phyloP scores from a whole-genome alignment of 163 green algal species.

The Scenedesmus sp. region DNA sequence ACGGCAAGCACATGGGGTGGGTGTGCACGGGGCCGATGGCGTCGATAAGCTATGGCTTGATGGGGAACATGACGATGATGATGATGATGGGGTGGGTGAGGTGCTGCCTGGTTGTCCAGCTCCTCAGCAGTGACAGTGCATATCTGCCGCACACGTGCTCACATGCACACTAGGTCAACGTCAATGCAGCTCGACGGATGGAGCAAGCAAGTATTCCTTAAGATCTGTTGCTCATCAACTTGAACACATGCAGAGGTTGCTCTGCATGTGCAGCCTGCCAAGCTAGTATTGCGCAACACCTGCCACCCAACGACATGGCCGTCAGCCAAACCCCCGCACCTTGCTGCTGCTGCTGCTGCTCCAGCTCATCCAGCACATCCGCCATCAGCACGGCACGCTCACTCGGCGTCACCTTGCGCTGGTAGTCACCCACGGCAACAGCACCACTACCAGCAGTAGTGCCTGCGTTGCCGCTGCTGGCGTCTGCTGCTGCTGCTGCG shows the following conservation, averaged over 20 bases:
- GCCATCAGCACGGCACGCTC: slow-evolving; percentile 45
- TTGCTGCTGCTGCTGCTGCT: slow-evolving; percentile 14
- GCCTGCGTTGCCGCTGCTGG: neutral
- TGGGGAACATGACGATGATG: neutral
- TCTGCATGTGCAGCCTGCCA: neutral
- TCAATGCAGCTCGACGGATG: no score
- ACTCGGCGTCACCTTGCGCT: slow-evolving; percentile 74
- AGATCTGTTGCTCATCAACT: no score
- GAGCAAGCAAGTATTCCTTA: no score
- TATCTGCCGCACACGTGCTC: no score
- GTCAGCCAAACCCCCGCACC: neutral
- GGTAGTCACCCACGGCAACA: slow-evolving; percentile 49
- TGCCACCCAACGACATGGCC: no score
- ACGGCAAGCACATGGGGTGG: neutral
- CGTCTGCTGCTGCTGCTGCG: slow-evolving; percentile 17
- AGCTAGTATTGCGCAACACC: neutral
- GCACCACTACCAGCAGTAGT: slow-evolving; percentile 21
- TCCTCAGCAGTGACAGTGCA: no score
- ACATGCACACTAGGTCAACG: no score
- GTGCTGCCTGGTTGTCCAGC: no score
- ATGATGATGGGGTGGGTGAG: no score
- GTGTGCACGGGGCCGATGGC: neutral
- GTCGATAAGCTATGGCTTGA: neutral
- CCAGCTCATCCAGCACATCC: slow-evolving; percentile 40
- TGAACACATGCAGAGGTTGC: no score